These are phyloP conservation scores for Raddia guianensis DNA, from an alignment of 176 grass and related monocot genomes.

Conservation along the genomic window DNA sequence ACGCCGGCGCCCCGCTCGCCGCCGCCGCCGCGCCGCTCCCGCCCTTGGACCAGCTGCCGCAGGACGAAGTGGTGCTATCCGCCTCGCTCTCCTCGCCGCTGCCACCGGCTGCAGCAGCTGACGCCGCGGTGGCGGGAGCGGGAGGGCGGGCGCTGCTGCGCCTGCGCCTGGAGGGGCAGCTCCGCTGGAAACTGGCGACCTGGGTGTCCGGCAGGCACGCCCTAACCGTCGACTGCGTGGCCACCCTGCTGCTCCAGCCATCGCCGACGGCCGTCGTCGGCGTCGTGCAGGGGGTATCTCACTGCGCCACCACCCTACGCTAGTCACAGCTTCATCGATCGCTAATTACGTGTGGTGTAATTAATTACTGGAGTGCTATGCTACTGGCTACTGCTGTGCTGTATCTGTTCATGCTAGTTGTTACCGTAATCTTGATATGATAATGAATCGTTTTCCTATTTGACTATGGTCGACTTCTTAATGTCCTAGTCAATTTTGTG, in stretches of 20 bases:
- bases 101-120: neutral
- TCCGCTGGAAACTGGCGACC: slow-evolving; percentile 74
- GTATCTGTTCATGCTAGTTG: too few relatives aligned
- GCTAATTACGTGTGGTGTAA: neutral
- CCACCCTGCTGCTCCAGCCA: neutral
- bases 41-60: slow-evolving; percentile 48
- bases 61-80: slow-evolving; percentile 49
- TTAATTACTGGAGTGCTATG: too few relatives aligned
- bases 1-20: slow-evolving; percentile 44
- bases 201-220: slow-evolving; percentile 61
- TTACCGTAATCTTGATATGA: too few relatives aligned
- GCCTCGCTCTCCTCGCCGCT: slow-evolving; percentile 35
- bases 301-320: slow-evolving; percentile 40
- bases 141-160: slow-evolving; percentile 41
- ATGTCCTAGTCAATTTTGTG: too few relatives aligned
- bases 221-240: slow-evolving; percentile 64
- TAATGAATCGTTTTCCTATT: too few relatives aligned
- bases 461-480: too few relatives aligned
- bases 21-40: slow-evolving; percentile 38
- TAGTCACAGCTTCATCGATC: neutral
- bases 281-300: slow-evolving; percentile 16
- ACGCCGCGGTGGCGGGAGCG: neutral
- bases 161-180: slow-evolving; percentile 56
- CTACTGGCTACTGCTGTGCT: too few relatives aligned
- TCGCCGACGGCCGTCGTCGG: neutral